Conservation (phyloP, 371 early-diverging fungal species). For the Rhizomucor miehei region DNA sequence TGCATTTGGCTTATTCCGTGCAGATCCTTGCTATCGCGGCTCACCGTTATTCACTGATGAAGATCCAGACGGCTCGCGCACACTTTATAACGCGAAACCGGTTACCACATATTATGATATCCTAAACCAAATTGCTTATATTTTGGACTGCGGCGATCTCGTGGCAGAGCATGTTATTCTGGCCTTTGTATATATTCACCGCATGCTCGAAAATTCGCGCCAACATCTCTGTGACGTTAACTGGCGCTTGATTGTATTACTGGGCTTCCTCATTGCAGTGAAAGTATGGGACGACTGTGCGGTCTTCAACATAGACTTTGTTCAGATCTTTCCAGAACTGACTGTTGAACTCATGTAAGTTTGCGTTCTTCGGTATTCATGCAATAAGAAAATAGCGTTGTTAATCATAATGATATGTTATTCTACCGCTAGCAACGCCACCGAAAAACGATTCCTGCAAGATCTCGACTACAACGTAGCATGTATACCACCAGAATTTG, state of each 20-base stretch:
- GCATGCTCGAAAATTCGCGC: constrained; percentile 62
- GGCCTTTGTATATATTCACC: constrained; percentile 68
- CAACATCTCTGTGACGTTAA: constrained; percentile 65
- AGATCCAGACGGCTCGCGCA: constrained; percentile 3
- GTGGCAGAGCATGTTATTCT: constrained; percentile 73
- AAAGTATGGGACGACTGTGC: constrained; percentile 92
- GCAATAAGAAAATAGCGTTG: too few relatives aligned
- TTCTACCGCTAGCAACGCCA: background rate
- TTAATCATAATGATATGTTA: too few relatives aligned
- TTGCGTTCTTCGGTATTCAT: too few relatives aligned
- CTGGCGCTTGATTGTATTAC: constrained; percentile 73
- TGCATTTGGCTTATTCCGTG: constrained; percentile 19
- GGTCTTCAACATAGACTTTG: constrained; percentile 82
- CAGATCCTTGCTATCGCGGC: constrained; percentile 24
- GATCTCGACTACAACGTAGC: background rate
- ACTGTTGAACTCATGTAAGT: constrained; percentile 24
- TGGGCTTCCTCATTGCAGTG: constrained; percentile 66
- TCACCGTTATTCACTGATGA: constrained; percentile 10
- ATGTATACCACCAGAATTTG: background rate
- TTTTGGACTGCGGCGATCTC: constrained; percentile 58
- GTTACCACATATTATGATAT: constrained; percentile 34
- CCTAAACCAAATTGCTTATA: constrained; percentile 36
- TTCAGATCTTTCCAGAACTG: constrained; percentile 71
- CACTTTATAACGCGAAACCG: constrained; percentile 13
- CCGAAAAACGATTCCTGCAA: background rate